Evolutionary conservation across 2,329 filamentous ascomycete species (phyloP).

Genomic region (Neofusicoccum umdonicola): DNA sequence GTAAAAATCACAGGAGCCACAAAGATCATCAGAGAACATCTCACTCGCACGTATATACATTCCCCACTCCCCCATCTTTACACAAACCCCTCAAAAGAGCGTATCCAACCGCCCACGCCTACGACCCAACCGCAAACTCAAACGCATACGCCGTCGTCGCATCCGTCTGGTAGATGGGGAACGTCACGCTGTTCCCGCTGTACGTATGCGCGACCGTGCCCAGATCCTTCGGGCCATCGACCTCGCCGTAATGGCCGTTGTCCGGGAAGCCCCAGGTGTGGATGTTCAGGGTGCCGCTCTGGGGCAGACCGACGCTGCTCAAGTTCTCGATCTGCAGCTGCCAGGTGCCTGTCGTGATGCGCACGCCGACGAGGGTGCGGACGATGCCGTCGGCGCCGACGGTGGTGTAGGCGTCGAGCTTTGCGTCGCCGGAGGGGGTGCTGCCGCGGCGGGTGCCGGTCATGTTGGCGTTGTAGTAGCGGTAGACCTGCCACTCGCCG

Average conservation of each 20-base stretch:
- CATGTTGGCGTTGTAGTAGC: slow-evolving; percentile 48
- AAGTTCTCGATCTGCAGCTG: slow-evolving; percentile 35
- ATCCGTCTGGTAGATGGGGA: background rate
- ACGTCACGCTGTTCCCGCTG: background rate
- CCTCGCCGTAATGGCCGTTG: slow-evolving; percentile 11
- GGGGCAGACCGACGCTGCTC: slow-evolving; percentile 33
- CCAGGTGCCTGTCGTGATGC: slow-evolving; percentile 33
- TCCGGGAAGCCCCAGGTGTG: slow-evolving; percentile 18
- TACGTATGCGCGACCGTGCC: slow-evolving; percentile 6
- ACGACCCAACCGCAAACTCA: background rate
- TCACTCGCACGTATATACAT: too few species aligned
- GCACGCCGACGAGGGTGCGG: slow-evolving; percentile 38
- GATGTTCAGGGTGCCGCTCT: slow-evolving; percentile 8
- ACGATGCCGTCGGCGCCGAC: slow-evolving; percentile 28
- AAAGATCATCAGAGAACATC: too few species aligned
- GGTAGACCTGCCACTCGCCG: slow-evolving; percentile 49
- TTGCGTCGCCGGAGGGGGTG: slow-evolving; percentile 33
- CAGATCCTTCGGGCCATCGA: slow-evolving; percentile 13
- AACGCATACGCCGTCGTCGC: background rate
- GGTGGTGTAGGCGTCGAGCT: slow-evolving; percentile 41
- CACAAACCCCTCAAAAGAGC: too few species aligned
- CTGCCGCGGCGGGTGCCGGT: slow-evolving; percentile 41
- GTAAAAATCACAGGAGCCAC: too few species aligned
- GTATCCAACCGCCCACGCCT: too few species aligned
- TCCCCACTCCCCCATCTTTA: too few species aligned